These are phyloP conservation scores for Podila horticola DNA, from an alignment of 192 early-diverging fungal genomes.

Conservation along the genomic window DNA sequence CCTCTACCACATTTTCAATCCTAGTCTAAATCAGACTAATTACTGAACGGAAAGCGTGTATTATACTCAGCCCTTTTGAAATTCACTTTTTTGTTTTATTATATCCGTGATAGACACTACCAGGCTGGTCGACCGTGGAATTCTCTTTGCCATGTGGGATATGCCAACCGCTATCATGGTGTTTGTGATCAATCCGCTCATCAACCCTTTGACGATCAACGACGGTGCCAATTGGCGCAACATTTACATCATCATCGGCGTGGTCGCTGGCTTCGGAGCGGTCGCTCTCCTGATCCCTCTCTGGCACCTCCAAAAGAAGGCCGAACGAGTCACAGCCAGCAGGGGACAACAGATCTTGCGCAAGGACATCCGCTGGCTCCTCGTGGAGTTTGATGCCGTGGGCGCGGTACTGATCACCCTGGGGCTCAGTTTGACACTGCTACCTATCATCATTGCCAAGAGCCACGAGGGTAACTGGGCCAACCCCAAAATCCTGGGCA, in stretches of 20 bases:
- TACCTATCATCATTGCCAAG: constrained; percentile 10
- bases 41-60: no score
- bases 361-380: neutral
- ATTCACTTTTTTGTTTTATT: neutral
- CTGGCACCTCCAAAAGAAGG: constrained; percentile 18
- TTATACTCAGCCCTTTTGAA: neutral
- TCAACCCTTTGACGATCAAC: constrained; percentile 2
- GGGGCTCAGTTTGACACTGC: neutral
- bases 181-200: neutral
- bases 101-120: constrained; percentile 2
- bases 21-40: neutral
- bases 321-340: neutral
- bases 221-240: neutral
- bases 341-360: neutral
- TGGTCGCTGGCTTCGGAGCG: neutral
- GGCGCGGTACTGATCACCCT: constrained; percentile 2
- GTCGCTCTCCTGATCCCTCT: neutral
- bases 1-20: neutral
- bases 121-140: constrained; percentile 12
- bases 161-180: constrained; percentile 7
- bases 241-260: constrained; percentile 6
- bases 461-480: constrained; percentile 10
- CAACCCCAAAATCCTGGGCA: constrained; percentile 10
- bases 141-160: constrained; percentile 17
- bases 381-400: constrained; percentile 9